These are phyloP conservation scores for Pyrenula massariospora DNA, from an alignment of 495 filamentous ascomycete species.

Conservation along the genomic window DNA sequence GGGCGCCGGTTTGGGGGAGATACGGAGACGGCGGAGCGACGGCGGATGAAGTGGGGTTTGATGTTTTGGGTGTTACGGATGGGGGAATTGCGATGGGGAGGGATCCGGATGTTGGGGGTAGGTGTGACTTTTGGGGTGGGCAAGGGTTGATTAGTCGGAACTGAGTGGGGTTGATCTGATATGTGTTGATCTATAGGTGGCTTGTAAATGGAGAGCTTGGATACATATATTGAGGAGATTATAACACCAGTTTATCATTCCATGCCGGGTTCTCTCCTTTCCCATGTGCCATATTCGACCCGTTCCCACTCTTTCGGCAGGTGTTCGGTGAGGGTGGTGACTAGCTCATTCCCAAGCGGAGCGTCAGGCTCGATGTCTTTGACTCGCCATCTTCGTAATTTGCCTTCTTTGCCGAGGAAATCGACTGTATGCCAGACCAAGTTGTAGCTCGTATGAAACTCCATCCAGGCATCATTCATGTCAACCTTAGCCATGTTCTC, in stretches of 20 bases:
- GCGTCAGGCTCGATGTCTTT: background rate
- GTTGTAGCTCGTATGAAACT: conserved; percentile 26
- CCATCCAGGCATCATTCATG: conserved; percentile 32
- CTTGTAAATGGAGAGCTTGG: no score
- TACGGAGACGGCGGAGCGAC: background rate
- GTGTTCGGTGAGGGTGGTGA: background rate
- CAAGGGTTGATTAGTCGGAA: background rate
- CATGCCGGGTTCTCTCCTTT: no score
- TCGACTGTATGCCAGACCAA: conserved; percentile 22
- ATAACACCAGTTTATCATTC: no score
- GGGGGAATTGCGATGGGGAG: background rate
- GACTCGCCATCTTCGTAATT: background rate
- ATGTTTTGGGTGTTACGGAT: background rate
- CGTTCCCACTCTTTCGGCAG: background rate
- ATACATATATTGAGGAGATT: no score
- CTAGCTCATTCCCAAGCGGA: background rate
- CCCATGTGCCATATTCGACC: background rate
- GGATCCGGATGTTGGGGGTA: background rate
- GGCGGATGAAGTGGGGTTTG: background rate
- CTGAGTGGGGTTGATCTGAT: background rate
- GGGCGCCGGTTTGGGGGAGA: background rate
- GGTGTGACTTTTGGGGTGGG: background rate
- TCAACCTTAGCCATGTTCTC: conserved; percentile 22
- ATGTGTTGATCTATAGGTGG: no score
- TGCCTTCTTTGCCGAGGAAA: background rate